These are phyloP conservation scores for Sideroxylon spinosum DNA, from an alignment of 179 eudicot genomes.

Conservation along the genomic window DNA sequence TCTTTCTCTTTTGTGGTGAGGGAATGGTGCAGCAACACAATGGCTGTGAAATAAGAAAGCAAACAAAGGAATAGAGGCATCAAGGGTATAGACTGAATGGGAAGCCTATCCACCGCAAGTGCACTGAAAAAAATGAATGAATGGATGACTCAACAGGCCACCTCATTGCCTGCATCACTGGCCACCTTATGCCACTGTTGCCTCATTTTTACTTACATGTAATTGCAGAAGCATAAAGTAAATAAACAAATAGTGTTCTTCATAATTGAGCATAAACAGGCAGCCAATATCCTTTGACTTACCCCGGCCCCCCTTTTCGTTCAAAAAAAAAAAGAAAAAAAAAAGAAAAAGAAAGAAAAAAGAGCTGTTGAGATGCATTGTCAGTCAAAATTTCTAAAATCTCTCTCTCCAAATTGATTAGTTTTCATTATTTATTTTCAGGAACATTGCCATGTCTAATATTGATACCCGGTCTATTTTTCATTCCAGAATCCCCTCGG, in stretches of 20 bases:
- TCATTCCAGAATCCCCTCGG: slow-evolving; percentile 98
- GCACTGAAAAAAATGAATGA: not conserved
- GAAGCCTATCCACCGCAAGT: not conserved
- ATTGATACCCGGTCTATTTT: slow-evolving; percentile 91
- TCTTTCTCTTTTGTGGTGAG: not conserved
- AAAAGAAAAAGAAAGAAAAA: not conserved
- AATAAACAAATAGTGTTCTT: not conserved
- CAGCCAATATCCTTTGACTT: not conserved
- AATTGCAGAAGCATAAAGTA: not conserved
- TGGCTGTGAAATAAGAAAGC: not conserved
- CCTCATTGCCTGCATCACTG: slow-evolving; percentile 4
- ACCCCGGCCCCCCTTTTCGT: not conserved
- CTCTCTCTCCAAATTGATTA: not conserved
- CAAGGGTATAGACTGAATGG: not conserved
- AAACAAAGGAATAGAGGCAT: slow-evolving; percentile 6
- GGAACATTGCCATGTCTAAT: slow-evolving; percentile 82
- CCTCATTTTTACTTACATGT: slow-evolving; percentile 7
- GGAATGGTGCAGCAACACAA: not conserved
- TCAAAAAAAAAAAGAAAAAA: not conserved
- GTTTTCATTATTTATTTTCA: slow-evolving; percentile 28
- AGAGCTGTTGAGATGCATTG: not conserved
- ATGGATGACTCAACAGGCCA: not conserved
- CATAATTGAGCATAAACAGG: slow-evolving; percentile 3
- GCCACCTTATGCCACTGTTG: not conserved
- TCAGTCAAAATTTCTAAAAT: not conserved